Percentiles rank a stretch among this genome's conserved stretches.
phyloP scores from a whole-genome alignment of 116 monocot genomes.

The Trichopus zeylanicus region DNA sequence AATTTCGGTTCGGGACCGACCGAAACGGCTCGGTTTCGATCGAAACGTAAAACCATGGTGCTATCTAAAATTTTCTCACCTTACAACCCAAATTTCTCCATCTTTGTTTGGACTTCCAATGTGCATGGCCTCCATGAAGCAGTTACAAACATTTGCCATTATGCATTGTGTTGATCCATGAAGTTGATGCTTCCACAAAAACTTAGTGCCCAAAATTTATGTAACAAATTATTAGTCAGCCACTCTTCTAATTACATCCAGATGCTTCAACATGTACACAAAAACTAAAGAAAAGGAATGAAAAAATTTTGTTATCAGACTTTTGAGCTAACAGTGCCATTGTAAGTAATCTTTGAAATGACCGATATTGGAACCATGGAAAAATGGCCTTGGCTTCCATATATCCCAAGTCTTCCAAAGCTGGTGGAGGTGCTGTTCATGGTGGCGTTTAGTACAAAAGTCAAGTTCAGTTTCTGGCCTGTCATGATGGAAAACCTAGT shows the following conservation, averaged over 20 bases:
- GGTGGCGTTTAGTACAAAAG: constrained; percentile 59
- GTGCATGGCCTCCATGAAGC: no score
- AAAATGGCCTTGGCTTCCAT: constrained; percentile 65
- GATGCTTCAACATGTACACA: constrained; percentile 22
- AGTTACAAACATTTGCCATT: no score
- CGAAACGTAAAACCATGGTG: no score
- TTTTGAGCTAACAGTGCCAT: constrained; percentile 21
- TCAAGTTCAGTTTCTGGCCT: constrained; percentile 46
- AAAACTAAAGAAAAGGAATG: constrained; percentile 15
- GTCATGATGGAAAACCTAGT: constrained; percentile 41
- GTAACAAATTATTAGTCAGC: constrained; percentile 12
- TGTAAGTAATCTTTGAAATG: constrained; percentile 45
- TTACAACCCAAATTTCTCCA: no score
- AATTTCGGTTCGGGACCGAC: no score
- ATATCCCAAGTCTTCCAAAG: constrained; percentile 74
- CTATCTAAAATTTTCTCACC: no score
- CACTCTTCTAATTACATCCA: constrained; percentile 16
- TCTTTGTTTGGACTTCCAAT: no score
- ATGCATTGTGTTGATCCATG: no score
- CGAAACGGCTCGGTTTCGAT: no score
- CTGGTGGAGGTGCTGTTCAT: constrained; percentile 61
- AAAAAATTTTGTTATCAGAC: neutral
- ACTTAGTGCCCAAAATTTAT: no score
- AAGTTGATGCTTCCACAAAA: no score
- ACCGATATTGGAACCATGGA: constrained; percentile 65